Evolutionary conservation across 768 basidiomycete species (phyloP).

Genomic region (Rhizopogon vesiculosus): DNA sequence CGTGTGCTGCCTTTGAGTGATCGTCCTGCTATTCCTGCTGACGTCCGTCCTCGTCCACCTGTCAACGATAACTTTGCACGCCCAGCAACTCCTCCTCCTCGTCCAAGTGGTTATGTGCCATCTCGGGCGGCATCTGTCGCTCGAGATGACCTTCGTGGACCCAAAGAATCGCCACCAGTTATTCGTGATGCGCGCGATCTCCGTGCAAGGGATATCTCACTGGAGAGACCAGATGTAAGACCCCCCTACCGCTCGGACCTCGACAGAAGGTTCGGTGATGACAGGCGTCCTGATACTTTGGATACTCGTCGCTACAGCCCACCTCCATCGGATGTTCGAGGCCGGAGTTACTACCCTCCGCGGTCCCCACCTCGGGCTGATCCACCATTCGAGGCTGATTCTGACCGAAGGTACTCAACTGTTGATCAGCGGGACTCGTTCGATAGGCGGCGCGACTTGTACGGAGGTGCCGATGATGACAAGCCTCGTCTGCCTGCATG

Average conservation of each 20-base stretch:
- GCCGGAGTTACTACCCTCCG: conserved; percentile 25
- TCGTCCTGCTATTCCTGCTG: conserved; percentile 9
- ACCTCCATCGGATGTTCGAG: conserved; percentile 33
- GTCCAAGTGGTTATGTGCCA: conserved; percentile 8
- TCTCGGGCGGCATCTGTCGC: conserved; percentile 20
- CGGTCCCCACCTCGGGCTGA: conserved; percentile 26
- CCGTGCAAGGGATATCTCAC: conserved; percentile 29
- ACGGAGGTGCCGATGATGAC: conserved; percentile 35
- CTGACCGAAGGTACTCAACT: conserved; percentile 27
- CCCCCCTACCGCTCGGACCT: conserved; percentile 34
- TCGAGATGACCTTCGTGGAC: conserved; percentile 30
- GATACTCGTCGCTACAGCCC: conserved; percentile 30
- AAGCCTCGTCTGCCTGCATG: conserved; percentile 26
- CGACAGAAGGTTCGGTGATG: conserved; percentile 30
- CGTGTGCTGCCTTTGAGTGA: conserved; percentile 6
- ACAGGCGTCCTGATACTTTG: conserved; percentile 31
- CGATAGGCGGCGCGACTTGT: conserved; percentile 26
- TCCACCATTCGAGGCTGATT: conserved; percentile 27
- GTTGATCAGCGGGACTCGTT: conserved; percentile 26
- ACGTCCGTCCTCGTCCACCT: conserved; percentile 12
- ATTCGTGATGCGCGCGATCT: conserved; percentile 23
- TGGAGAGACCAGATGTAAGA: conserved; percentile 28
- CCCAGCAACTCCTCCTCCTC: conserved; percentile 12
- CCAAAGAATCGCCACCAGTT: conserved; percentile 16
- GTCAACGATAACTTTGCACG: conserved; percentile 11